Percentiles rank a stretch among this genome's conserved stretches.
phyloP scores from a whole-genome alignment of 2,329 filamentous ascomycete genomes.

The Mycogone perniciosa region DNA sequence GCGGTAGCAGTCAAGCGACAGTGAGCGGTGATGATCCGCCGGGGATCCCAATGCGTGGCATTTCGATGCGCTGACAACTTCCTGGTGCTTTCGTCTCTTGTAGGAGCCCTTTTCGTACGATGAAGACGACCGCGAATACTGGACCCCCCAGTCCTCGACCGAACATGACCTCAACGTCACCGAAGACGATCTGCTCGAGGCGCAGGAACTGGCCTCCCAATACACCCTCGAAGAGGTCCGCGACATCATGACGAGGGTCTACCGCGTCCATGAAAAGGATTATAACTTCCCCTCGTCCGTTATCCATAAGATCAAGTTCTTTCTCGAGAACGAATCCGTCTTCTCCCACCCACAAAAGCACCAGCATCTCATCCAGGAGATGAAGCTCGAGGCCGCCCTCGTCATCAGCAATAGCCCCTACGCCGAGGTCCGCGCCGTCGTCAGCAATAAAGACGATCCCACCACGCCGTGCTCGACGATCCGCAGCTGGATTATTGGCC shows the following conservation, averaged over 20 bases:
- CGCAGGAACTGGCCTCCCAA: constrained; percentile 37
- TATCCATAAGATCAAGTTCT: constrained; percentile 35
- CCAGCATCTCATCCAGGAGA: constrained; percentile 43
- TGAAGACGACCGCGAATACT: constrained; percentile 30
- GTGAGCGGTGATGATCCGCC: no score
- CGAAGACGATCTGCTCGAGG: constrained; percentile 40
- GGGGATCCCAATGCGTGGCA: not conserved
- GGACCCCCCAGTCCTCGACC: constrained; percentile 20
- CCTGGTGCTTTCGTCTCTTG: not conserved
- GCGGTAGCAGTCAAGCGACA: not conserved
- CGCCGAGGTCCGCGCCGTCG: constrained; percentile 50
- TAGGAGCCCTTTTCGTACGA: constrained; percentile 34
- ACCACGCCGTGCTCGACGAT: constrained; percentile 46
- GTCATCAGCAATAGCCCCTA: constrained; percentile 52
- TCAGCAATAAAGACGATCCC: constrained; percentile 49
- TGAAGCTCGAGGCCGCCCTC: constrained; percentile 49
- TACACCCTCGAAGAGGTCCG: constrained; percentile 38
- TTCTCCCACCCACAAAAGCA: constrained; percentile 41
- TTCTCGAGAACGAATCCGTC: constrained; percentile 39
- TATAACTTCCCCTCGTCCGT: constrained; percentile 37
- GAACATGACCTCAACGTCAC: constrained; percentile 39
- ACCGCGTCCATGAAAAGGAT: constrained; percentile 36
- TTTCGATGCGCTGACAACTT: constrained; percentile 4
- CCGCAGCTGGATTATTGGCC: constrained; percentile 47
- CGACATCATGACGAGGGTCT: constrained; percentile 35